Percentiles rank a stretch among this genome's conserved stretches.
Evolutionary conservation across 305 asterid species (phyloP).

Genomic region (Fraxinus floribunda): DNA sequence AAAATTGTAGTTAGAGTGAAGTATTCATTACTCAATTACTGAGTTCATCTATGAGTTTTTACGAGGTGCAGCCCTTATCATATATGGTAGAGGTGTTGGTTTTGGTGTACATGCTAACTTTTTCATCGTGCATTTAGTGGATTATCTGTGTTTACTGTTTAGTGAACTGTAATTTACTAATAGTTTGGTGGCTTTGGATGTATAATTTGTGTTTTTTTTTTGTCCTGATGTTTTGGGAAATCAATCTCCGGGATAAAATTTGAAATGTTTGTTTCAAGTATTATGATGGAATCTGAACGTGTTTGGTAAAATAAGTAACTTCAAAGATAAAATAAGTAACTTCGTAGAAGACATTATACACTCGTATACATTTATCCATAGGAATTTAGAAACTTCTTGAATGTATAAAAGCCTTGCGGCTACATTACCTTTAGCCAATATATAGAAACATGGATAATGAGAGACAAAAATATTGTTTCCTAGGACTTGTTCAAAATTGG

Average conservation of each 20-base stretch:
- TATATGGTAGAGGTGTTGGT: neutral
- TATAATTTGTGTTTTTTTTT: neutral
- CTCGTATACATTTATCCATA: neutral
- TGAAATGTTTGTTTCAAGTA: neutral
- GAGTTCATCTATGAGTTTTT: conserved; percentile 14
- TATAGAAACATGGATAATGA: neutral
- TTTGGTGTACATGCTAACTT: conserved; percentile 1
- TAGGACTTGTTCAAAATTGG: conserved; percentile 12
- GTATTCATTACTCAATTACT: conserved; percentile 78
- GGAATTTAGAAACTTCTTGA: conserved; percentile 19
- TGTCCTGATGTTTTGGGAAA: neutral
- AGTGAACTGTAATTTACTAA: neutral
- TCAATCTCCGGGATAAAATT: neutral
- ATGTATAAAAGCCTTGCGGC: neutral
- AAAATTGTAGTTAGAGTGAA: conserved; percentile 66
- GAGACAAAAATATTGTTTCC: neutral
- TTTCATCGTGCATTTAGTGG: conserved; percentile 3
- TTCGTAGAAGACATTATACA: neutral
- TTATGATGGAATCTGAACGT: neutral
- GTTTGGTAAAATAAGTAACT: neutral
- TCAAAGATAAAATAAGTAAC: neutral
- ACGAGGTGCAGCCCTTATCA: neutral
- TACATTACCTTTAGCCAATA: neutral
- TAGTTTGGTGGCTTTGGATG: conserved; percentile 15
- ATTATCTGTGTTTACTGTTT: neutral